Evolutionary conservation across 768 basidiomycete genomes (phyloP).

Genomic region (Austroboletus eburneus): DNA sequence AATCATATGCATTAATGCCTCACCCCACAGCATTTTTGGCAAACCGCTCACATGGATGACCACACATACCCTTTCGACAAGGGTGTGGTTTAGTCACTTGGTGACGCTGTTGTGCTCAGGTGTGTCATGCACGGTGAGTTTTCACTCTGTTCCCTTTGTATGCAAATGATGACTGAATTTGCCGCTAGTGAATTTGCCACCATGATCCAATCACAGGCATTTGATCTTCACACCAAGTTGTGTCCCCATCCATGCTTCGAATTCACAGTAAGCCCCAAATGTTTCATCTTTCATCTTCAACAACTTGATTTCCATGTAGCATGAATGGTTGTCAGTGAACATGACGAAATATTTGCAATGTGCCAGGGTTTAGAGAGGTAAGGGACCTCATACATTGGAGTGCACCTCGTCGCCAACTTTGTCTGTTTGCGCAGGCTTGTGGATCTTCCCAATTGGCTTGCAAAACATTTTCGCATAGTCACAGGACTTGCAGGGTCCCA

Average conservation of each 20-base stretch:
- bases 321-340: not conserved
- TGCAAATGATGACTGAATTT: not conserved
- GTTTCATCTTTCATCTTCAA: not conserved
- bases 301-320: not conserved
- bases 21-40: slow-evolving; percentile 21
- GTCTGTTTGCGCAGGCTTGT: slow-evolving; percentile 7
- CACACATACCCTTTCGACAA: slow-evolving; percentile 11
- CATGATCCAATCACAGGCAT: not conserved
- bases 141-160: not conserved
- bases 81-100: slow-evolving; percentile 20
- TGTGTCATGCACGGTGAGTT: slow-evolving; percentile 9
- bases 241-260: not conserved
- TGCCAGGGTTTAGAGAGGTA: slow-evolving; percentile 23
- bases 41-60: slow-evolving; percentile 13
- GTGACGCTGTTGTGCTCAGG: slow-evolving; percentile 29
- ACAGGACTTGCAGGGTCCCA: slow-evolving; percentile 40
- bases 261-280: not conserved
- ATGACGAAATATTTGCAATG: not conserved
- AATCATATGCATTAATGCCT: slow-evolving; percentile 14
- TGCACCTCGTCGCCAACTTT: slow-evolving; percentile 36
- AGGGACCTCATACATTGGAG: slow-evolving; percentile 45
- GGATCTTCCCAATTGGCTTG: slow-evolving; percentile 26
- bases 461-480: slow-evolving; percentile 39
- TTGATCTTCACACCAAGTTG: not conserved
- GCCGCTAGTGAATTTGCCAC: not conserved